These are phyloP conservation scores for Umbellularia californica DNA, from an alignment of 164 flowering plant species.

Conservation along the genomic window DNA sequence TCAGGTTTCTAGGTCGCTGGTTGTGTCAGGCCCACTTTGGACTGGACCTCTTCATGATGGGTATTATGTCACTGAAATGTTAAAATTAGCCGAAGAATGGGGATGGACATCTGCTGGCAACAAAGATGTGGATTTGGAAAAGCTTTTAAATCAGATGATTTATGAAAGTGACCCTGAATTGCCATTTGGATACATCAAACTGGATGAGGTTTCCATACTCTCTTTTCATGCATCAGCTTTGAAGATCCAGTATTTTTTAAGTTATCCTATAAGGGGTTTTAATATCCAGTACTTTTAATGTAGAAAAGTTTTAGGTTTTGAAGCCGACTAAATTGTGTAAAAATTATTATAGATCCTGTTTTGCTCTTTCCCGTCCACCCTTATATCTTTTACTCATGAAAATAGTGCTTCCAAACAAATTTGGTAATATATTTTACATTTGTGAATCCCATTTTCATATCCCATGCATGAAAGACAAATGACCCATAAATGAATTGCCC, in stretches of 20 bases:
- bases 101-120: slow-evolving; percentile 47
- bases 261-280: background rate
- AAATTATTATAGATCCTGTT: too few relatives aligned
- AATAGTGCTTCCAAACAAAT: too few relatives aligned
- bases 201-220: slow-evolving; percentile 62
- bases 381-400: too few relatives aligned
- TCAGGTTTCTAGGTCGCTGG: slow-evolving; percentile 51
- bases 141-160: slow-evolving; percentile 58
- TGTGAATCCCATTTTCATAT: too few relatives aligned
- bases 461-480: too few relatives aligned
- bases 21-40: slow-evolving; percentile 96
- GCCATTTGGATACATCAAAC: slow-evolving; percentile 74
- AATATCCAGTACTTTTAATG: background rate
- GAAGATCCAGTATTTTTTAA: background rate
- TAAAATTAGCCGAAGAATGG: slow-evolving; percentile 59
- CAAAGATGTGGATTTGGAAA: slow-evolving; percentile 41
- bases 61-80: slow-evolving; percentile 49
- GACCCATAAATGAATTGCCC: background rate
- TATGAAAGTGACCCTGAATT: slow-evolving; percentile 76
- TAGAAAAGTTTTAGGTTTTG: too few relatives aligned
- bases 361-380: too few relatives aligned
- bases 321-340: too few relatives aligned
- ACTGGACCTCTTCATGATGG: slow-evolving; percentile 83
- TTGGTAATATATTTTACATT: too few relatives aligned
- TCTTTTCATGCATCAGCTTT: background rate